These are phyloP conservation scores for Fusarium begoniae DNA, from an alignment of 2,329 filamentous ascomycete genomes.

Conservation along the genomic window DNA sequence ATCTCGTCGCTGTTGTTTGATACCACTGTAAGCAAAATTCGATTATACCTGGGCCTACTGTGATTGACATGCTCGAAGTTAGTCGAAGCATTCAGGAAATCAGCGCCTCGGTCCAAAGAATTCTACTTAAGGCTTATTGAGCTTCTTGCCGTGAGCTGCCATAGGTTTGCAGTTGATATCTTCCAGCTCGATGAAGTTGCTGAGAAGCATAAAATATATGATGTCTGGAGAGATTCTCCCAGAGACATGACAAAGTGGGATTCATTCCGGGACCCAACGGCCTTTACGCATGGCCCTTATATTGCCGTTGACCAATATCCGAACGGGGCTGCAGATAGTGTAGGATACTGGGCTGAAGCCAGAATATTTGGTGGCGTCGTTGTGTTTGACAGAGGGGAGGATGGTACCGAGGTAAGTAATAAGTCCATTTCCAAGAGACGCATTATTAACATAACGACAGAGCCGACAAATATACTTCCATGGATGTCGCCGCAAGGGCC, in stretches of 20 bases:
- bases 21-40: fast-evolving
- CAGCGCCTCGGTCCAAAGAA: fast-evolving
- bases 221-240: background rate
- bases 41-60: fast-evolving
- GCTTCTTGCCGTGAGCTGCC: background rate
- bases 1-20: background rate
- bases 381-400: slow-evolving; percentile 8
- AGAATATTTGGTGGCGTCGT: slow-evolving; percentile 13
- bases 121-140: slow-evolving; percentile 4
- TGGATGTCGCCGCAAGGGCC: background rate
- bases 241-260: background rate
- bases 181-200: background rate
- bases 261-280: background rate
- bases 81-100: background rate
- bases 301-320: slow-evolving; percentile 3
- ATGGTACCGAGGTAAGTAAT: background rate
- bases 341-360: slow-evolving; percentile 20
- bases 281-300: background rate
- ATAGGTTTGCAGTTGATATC: background rate
- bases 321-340: background rate
- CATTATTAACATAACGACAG: background rate
- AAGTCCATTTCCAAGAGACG: fast-evolving
- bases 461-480: background rate
- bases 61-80: background rate
- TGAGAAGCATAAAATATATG: background rate